Conservation (phyloP, 192 early-diverging fungal genomes). For the Martensiomyces pterosporus region DNA sequence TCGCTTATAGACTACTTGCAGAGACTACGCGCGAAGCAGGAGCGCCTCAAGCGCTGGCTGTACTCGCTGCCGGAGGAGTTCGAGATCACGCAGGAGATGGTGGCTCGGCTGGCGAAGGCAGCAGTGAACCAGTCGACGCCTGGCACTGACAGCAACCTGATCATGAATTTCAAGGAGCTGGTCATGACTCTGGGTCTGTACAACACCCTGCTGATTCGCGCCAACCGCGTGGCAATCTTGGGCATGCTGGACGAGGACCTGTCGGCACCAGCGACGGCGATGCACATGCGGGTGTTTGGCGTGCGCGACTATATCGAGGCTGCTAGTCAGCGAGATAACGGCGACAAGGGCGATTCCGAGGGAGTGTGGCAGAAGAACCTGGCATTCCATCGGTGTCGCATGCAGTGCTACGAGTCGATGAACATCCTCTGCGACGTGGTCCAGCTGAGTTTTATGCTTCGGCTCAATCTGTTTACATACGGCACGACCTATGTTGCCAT, state of each 20-base stretch:
- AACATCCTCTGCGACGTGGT: constrained; percentile 40
- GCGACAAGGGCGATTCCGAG: constrained; percentile 4
- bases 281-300: constrained; percentile 41
- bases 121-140: constrained; percentile 1
- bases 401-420: constrained; percentile 42
- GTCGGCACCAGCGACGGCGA: constrained; percentile 27
- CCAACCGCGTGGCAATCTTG: constrained; percentile 41
- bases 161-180: constrained; percentile 50
- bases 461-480: constrained; percentile 40
- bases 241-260: constrained; percentile 34
- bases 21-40: constrained; percentile 29
- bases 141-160: constrained; percentile 20
- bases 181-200: constrained; percentile 43
- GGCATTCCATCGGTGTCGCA: constrained; percentile 38
- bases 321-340: constrained; percentile 4
- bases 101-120: constrained; percentile 11
- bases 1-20: constrained; percentile 24
- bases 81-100: constrained; percentile 39
- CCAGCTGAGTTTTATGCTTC: constrained; percentile 38
- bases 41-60: constrained; percentile 40
- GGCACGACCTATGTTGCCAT: constrained; percentile 42
- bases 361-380: constrained; percentile 40
- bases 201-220: constrained; percentile 39
- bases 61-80: constrained; percentile 47
- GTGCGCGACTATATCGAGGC: constrained; percentile 46